Evolutionary conservation across 2,329 filamentous ascomycete genomes (phyloP), one percentile per base, ranked within the genome.

Genomic region (Colletotrichum agaves): DNA sequence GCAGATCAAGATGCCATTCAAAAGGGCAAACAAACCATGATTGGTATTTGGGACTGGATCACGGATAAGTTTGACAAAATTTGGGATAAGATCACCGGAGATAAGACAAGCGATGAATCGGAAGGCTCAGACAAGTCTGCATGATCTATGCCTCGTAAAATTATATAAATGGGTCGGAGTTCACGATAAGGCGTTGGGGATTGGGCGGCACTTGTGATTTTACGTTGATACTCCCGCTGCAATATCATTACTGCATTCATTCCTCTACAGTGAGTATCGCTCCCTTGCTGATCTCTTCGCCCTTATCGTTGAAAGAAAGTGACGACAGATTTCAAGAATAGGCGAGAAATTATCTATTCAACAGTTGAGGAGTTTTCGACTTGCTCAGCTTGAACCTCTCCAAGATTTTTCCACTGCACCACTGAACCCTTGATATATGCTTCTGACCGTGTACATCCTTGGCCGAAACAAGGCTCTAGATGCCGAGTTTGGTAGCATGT

Each of bases 11-110:
- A 74, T 3, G 71, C 75, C 5, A 71, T 77, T 1, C 74, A 77
- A 37, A 74, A 76, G n/a, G 65, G 74, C 31, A 72, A 72, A 19
- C 68, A 73, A 5, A 70, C 72, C 2, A 72, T 77, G 15, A 74
- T 82, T 67, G 75, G 76, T 4, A 78, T 83, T 37, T 87, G 84
- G 83, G 78, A 84, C 55, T 88, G 85, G 85, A 71, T 88, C 12
- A 82, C 79, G 2, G 82, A 80, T 39, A 82, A 86, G 69, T 73
- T 87, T 12, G 78, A 77, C 35, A 75, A 82, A 37, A 76, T 81
- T 21, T 85, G 83, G 84, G 76, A 78, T 41, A 83, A 84, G 71
- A 76, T 86, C 17, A 79, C 72, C 12, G 76, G 75, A 11, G 59
- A 67, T 12, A 47, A 50, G 12, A 39, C n/a, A 7, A 19, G 43